Evolutionary conservation across 805 yeast genomes (phyloP).

Genomic region (Candida chauliodis): DNA sequence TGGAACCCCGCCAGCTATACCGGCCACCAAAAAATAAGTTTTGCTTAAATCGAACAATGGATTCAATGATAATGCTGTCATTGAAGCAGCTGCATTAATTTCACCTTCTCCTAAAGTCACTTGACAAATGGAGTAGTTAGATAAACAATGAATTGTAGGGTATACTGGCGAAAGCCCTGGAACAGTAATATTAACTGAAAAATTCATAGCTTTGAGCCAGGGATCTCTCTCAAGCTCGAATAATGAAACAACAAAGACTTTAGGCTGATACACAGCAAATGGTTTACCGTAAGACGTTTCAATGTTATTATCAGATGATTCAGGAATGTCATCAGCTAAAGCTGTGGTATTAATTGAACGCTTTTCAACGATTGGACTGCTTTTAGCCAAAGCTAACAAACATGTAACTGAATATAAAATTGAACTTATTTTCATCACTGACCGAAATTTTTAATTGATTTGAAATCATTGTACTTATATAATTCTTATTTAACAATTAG

Average conservation of each 20-base stretch:
- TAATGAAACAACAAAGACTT: conserved; percentile 54
- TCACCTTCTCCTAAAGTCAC: conserved; percentile 70
- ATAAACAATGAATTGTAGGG: conserved; percentile 54
- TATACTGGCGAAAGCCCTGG: conserved; percentile 66
- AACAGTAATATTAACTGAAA: conserved; percentile 51
- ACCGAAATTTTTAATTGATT: no score
- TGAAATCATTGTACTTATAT: background rate
- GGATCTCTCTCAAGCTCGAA: conserved; percentile 50
- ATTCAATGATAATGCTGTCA: conserved; percentile 50
- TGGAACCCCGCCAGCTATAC: conserved; percentile 67
- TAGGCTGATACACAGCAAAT: conserved; percentile 44
- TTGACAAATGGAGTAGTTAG: conserved; percentile 50
- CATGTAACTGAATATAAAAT: background rate
- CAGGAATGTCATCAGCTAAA: conserved; percentile 10
- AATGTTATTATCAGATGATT: conserved; percentile 13
- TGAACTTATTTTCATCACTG: background rate
- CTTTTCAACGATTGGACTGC: conserved; percentile 15
- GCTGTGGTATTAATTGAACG: conserved; percentile 15
- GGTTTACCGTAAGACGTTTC: conserved; percentile 27
- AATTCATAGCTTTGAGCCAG: conserved; percentile 48
- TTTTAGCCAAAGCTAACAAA: conserved; percentile 11
- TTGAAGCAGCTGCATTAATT: conserved; percentile 59
- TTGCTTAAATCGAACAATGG: conserved; percentile 55
- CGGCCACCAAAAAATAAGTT: conserved; percentile 61
- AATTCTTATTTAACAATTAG: background rate